A percentile compares a stretch with the other conserved stretches of the same genome.
phyloP scores from a whole-genome alignment of 164 flowering plant genomes.

The Stephania japonica region DNA sequence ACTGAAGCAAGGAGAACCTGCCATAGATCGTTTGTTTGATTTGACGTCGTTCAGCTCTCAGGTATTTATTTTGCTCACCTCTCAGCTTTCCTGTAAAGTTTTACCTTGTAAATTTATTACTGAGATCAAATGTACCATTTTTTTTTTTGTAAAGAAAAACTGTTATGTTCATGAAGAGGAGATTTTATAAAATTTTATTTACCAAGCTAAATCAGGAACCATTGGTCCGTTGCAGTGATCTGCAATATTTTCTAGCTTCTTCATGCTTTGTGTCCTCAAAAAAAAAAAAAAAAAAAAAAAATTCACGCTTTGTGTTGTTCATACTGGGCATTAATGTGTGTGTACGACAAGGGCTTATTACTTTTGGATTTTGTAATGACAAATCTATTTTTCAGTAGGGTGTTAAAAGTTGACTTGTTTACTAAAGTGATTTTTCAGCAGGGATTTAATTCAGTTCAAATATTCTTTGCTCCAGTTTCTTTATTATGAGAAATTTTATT shows the following conservation, averaged over 20 bases:
- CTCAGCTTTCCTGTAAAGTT: not conserved
- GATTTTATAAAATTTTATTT: not conserved
- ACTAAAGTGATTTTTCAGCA: not conserved
- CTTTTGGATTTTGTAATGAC: not conserved
- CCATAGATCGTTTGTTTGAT: slow-evolving; percentile 79
- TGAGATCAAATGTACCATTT: not conserved
- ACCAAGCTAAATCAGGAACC: not conserved
- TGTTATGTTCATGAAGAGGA: not conserved
- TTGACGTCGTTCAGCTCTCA: slow-evolving; percentile 51
- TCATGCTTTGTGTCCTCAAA: too few relatives aligned
- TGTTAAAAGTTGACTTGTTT: not conserved
- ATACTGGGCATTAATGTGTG: not conserved
- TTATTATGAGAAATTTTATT: not conserved
- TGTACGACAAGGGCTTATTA: not conserved
- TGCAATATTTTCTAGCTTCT: not conserved
- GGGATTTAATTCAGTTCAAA: not conserved
- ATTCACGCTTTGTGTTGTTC: not conserved
- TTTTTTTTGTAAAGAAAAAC: too few relatives aligned
- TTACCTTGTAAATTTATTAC: not conserved
- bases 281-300: too few relatives aligned
- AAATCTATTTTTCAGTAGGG: not conserved
- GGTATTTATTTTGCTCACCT: slow-evolving; percentile 33
- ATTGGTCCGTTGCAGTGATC: not conserved
- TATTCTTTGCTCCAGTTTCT: not conserved
- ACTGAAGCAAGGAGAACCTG: slow-evolving; percentile 92